A percentile compares a stretch with the other conserved stretches of the same genome.
phyloP scores from a whole-genome alignment of 2,329 filamentous ascomycete genomes.

The Blastomyces parvus region DNA sequence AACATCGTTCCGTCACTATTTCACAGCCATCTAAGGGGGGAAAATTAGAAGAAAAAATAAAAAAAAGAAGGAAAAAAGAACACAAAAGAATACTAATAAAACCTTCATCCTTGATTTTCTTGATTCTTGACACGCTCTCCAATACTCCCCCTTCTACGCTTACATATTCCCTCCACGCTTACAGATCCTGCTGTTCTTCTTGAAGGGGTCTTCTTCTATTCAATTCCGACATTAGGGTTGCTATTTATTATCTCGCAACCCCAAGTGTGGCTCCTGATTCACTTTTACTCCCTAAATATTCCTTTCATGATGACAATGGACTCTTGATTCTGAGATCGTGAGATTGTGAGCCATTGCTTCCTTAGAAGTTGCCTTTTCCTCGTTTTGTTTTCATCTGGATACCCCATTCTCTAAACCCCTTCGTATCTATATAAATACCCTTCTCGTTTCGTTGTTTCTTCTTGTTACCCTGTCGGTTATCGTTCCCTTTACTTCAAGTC shows the following conservation, averaged over 20 bases:
- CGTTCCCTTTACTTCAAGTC: background rate
- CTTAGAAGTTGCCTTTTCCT: background rate
- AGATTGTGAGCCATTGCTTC: conserved; percentile 1
- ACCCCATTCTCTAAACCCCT: background rate
- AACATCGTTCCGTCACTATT: background rate
- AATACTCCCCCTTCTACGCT: background rate
- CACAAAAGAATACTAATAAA: background rate
- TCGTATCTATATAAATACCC: background rate
- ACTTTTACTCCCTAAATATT: background rate
- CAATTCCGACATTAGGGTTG: background rate
- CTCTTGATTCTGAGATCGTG: conserved; percentile 6
- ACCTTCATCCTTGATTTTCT: background rate
- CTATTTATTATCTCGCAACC: background rate
- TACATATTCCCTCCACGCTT: background rate
- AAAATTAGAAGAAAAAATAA: background rate
- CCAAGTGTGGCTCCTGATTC: background rate
- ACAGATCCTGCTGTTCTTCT: background rate
- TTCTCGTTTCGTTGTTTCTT: background rate
- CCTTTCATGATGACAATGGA: background rate
- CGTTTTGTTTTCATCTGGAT: background rate
- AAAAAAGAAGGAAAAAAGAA: background rate
- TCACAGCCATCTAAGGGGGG: too few relatives aligned
- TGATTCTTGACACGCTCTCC: conserved; percentile 3
- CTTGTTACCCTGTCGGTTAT: background rate
- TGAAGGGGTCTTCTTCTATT: background rate